phyloP scores from a whole-genome alignment of 1,284 basidiomycete genomes.

The Cryptococcus wingfieldii region DNA sequence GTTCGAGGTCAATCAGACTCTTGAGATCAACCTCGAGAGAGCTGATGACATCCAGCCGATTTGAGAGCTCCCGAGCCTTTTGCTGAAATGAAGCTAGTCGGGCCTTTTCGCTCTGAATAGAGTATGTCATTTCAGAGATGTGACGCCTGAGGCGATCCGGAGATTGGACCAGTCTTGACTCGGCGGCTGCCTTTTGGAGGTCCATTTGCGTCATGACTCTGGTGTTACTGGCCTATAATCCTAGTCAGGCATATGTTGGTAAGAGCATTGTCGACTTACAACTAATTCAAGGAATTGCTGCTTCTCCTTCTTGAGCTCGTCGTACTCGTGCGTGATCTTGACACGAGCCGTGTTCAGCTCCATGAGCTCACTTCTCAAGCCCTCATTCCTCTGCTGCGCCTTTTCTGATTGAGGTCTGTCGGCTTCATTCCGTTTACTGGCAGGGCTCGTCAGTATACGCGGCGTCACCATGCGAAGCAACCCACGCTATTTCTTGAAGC shows the following conservation, averaged over 20 bases:
- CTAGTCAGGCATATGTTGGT: not conserved
- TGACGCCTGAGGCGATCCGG: slow-evolving; percentile 77
- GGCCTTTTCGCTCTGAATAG: slow-evolving; percentile 58
- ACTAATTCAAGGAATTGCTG: slow-evolving; percentile 28
- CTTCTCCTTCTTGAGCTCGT: slow-evolving; percentile 62
- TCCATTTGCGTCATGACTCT: slow-evolving; percentile 23
- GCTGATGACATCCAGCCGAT: slow-evolving; percentile 65
- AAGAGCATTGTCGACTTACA: slow-evolving; percentile 14
- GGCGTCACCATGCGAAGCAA: slow-evolving; percentile 6
- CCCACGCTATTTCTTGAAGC: slow-evolving; percentile 63
- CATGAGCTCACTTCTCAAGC: slow-evolving; percentile 61
- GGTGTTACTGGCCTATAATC: slow-evolving; percentile 19
- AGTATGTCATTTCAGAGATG: slow-evolving; percentile 65
- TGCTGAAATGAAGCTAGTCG: slow-evolving; percentile 60
- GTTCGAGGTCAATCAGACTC: slow-evolving; percentile 40
- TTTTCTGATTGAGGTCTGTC: slow-evolving; percentile 66
- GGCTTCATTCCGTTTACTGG: slow-evolving; percentile 62
- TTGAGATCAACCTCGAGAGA: slow-evolving; percentile 62
- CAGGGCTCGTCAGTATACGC: not conserved
- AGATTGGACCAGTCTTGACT: slow-evolving; percentile 74
- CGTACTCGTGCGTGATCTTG: slow-evolving; percentile 51
- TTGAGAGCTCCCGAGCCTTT: slow-evolving; percentile 68
- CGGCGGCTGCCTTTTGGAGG: slow-evolving; percentile 55
- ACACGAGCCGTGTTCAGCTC: slow-evolving; percentile 60
- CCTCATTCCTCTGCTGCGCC: slow-evolving; percentile 60